phyloP scores from a whole-genome alignment of 2,329 filamentous ascomycete genomes.

The Xylaria sp. region DNA sequence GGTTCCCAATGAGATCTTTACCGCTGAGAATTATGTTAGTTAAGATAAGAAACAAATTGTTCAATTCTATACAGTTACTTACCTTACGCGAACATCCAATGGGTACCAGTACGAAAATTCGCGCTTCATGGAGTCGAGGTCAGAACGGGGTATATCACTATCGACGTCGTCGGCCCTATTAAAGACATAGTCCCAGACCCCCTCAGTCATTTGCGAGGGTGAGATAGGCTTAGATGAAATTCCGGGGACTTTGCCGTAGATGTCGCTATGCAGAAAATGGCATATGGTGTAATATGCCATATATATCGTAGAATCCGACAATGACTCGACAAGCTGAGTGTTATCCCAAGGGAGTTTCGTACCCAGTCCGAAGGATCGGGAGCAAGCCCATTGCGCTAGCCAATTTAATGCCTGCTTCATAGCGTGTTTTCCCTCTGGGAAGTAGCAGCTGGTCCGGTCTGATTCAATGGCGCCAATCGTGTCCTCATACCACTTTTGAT shows the following conservation, averaged over 20 bases:
- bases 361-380: constrained; percentile 89
- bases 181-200: constrained; percentile 98
- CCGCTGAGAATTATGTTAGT: not conserved
- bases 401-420: constrained; percentile 75
- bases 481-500: constrained; percentile 73
- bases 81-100: not conserved
- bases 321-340: constrained; percentile 88
- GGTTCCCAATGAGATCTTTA: not conserved
- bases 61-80: no score
- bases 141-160: constrained; percentile 78
- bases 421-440: constrained; percentile 77
- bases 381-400: constrained; percentile 96
- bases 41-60: no score
- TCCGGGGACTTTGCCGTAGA: constrained; percentile 82
- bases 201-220: constrained; percentile 89
- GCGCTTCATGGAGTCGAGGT: constrained; percentile 63
- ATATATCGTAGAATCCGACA: constrained; percentile 94
- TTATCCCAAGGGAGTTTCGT: constrained; percentile 95
- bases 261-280: constrained; percentile 78
- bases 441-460: constrained; percentile 73
- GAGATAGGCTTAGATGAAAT: constrained; percentile 68
- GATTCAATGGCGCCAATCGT: constrained; percentile 79
- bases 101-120: constrained; percentile 39
- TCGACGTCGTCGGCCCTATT: constrained; percentile 71
- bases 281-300: constrained; percentile 81